phyloP scores from a whole-genome alignment of 306 rosid genomes.

The Lathyrus oleraceus region DNA sequence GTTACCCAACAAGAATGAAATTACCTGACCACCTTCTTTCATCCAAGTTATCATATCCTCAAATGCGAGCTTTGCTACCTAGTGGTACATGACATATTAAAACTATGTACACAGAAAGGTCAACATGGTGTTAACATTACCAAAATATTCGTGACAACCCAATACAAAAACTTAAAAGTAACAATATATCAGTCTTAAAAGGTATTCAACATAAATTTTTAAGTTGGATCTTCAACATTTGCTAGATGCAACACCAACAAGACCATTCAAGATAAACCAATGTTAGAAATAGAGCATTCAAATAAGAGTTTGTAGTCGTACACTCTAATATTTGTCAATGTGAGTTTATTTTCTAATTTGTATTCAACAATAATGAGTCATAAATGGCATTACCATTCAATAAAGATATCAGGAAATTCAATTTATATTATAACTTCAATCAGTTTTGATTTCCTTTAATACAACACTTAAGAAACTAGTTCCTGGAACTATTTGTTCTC shows the following conservation, averaged over 20 bases:
- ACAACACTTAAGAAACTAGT: neutral
- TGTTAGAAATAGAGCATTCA: constrained; percentile 23
- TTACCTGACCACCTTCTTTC: constrained; percentile 99
- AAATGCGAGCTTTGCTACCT: constrained; percentile 98
- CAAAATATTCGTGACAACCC: constrained; percentile 29
- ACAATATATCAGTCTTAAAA: constrained; percentile 15
- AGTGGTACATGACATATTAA: constrained; percentile 75
- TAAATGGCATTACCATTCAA: constrained; percentile 7
- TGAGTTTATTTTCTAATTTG: constrained; percentile 16
- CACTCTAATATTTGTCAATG: constrained; percentile 12
- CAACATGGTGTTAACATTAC: constrained; percentile 50
- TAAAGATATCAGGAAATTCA: constrained; percentile 10
- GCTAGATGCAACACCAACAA: constrained; percentile 40
- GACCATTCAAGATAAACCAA: constrained; percentile 26
- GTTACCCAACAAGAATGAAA: constrained; percentile 36
- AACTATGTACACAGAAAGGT: constrained; percentile 63
- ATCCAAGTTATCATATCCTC: constrained; percentile 99
- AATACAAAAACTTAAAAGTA: constrained; percentile 11
- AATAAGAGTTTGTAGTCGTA: neutral
- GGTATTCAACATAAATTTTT: constrained; percentile 3
- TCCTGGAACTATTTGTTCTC: neutral
- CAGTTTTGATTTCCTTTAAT: neutral
- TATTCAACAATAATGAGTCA: constrained; percentile 14
- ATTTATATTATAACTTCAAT: constrained; percentile 12
- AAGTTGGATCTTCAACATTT: constrained; percentile 18